Evolutionary conservation across 1,284 basidiomycete species (phyloP).

Genomic region (Sanguinoderma infundibulare): DNA sequence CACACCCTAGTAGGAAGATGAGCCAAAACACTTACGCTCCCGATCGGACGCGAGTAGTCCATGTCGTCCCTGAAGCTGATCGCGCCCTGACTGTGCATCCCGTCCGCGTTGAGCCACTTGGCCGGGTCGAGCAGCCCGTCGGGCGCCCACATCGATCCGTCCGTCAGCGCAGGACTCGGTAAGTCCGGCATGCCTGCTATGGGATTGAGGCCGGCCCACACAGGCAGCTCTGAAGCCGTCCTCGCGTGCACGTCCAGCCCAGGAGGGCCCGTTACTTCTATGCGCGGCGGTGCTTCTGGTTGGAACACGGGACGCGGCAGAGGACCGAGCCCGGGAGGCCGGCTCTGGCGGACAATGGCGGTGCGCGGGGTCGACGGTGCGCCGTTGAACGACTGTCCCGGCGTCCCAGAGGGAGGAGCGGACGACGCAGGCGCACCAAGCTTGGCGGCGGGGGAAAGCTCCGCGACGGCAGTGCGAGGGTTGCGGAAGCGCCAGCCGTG

Average conservation of each 20-base stretch:
- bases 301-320: conserved; percentile 17
- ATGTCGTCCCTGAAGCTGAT: conserved; percentile 47
- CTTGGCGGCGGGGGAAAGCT: not conserved
- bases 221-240: conserved; percentile 9
- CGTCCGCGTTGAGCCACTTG: conserved; percentile 25
- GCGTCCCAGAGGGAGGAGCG: conserved; percentile 5
- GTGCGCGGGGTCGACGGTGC: conserved; percentile 6
- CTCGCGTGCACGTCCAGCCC: not conserved
- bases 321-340: conserved; percentile 21
- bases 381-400: conserved; percentile 5
- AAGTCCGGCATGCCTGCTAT: conserved; percentile 20
- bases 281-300: not conserved
- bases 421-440: conserved; percentile 1
- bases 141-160: conserved; percentile 33
- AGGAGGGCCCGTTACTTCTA: not conserved
- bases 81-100: conserved; percentile 39
- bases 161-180: conserved; percentile 43
- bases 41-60: conserved; percentile 49
- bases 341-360: conserved; percentile 22
- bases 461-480: conserved; percentile 11
- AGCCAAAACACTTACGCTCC: conserved; percentile 39
- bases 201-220: conserved; percentile 26
- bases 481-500: conserved; percentile 25
- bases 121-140: conserved; percentile 48
- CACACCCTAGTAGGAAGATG: not conserved